Evolutionary conservation across 345 rosid species (phyloP), one percentile per base, ranked within the genome.

Genomic region (Turnera subulata): DNA sequence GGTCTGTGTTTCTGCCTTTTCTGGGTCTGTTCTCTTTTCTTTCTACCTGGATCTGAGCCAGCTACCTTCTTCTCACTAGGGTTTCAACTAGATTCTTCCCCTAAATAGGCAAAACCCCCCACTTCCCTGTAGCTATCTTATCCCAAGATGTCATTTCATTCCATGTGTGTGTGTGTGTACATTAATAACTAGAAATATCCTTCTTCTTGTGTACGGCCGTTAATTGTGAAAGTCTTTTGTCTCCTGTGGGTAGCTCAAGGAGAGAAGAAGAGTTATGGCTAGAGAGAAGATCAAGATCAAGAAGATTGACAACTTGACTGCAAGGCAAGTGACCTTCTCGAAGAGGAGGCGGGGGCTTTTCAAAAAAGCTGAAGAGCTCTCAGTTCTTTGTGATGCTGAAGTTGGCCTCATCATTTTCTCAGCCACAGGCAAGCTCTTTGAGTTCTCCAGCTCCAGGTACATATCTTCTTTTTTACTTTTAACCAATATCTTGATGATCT

Each of bases 351-450:
- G 79, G 63, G 82, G 87, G 13, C 73, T 79, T 21, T 67, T 77
- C 64, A 79, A 82, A 67, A 82, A 82, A 68, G 80, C 84, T 22
- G 64, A 68, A 54, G 87, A 82, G 77, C 82, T 82, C 29, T 77
- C 87, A 0, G 80, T 79, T 52, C 73, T 79, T 11, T 79, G 86
- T 5, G 84, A 79, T 60, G 84, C 84, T 15, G 80, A 79, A 32
- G 80, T 79, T 59, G 80, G 77, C 50, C 60, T 82, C 52, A 65
- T 82, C 62, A 29, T 82, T 42, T 82, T 79, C 74, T 75, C 88
- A 0, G 73, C 84, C 40, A 74, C 79, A 15, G 78, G 88, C 50
- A 77, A 82, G 66, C 77, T 77, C 56, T 73, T 77, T 29, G 80
- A 82, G 60, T 75, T 35, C 43, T 67, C 80, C 33, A 77, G 77